These are phyloP conservation scores for Harringtonia lauricola DNA, from an alignment of 2,329 filamentous ascomycete species.

Conservation along the genomic window DNA sequence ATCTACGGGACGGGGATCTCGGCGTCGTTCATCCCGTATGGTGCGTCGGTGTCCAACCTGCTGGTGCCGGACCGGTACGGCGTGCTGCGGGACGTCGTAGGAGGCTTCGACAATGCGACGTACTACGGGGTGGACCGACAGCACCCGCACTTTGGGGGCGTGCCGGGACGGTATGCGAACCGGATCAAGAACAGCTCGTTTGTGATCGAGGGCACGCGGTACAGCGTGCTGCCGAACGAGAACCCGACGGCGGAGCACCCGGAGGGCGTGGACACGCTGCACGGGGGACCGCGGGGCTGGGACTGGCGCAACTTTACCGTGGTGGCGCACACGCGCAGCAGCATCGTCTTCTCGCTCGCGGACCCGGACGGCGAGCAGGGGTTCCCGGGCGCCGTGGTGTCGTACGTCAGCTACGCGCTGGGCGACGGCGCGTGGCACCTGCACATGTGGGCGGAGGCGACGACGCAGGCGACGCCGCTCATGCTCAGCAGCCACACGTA, in stretches of 20 bases:
- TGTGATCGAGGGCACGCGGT: slow-evolving; percentile 50
- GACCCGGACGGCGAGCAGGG: slow-evolving; percentile 65
- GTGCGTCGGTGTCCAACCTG: slow-evolving; percentile 61
- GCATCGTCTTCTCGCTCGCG: slow-evolving; percentile 65
- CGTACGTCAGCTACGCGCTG: slow-evolving; percentile 64
- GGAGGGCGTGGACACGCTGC: slow-evolving; percentile 50
- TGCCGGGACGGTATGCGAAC: slow-evolving; percentile 71
- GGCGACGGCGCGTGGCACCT: slow-evolving; percentile 57
- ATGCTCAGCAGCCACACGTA: slow-evolving; percentile 69
- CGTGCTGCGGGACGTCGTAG: slow-evolving; percentile 57
- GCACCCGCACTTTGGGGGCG: slow-evolving; percentile 61
- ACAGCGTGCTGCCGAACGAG: slow-evolving; percentile 52
- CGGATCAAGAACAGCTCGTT: slow-evolving; percentile 71
- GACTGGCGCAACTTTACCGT: slow-evolving; percentile 72
- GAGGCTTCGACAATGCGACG: slow-evolving; percentile 65
- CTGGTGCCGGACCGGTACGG: slow-evolving; percentile 60
- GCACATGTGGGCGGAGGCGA: slow-evolving; percentile 59
- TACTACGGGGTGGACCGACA: slow-evolving; percentile 54
- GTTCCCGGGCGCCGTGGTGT: slow-evolving; percentile 68
- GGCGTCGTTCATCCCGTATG: slow-evolving; percentile 63
- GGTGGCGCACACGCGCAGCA: slow-evolving; percentile 51
- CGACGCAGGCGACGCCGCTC: slow-evolving; percentile 68
- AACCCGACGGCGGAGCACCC: slow-evolving; percentile 39
- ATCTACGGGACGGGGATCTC: slow-evolving; percentile 56
- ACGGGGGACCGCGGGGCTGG: slow-evolving; percentile 62